Conservation (phyloP, 805 yeast genomes). For the Yarrowia sp. region DNA sequence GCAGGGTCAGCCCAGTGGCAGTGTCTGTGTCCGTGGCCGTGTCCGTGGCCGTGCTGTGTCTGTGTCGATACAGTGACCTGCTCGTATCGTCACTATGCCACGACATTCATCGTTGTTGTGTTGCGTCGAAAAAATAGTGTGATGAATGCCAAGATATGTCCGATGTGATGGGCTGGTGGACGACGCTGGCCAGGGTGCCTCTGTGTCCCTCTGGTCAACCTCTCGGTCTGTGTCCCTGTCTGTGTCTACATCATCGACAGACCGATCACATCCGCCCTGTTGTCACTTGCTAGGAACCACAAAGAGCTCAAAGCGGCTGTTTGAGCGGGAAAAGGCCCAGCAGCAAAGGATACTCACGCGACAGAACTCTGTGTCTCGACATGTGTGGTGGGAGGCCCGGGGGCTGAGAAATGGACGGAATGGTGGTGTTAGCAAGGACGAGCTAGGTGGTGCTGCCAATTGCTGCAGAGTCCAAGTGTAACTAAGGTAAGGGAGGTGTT, state of each 20-base stretch:
- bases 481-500: conserved; percentile 20
- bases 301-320: background rate
- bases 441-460: conserved; percentile 22
- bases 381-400: conserved; percentile 22
- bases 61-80: too few species aligned
- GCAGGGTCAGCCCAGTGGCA: too few species aligned
- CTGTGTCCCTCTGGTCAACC: too few species aligned
- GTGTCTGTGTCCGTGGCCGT: too few species aligned
- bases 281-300: background rate
- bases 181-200: too few species aligned
- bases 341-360: conserved; percentile 23
- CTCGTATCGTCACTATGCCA: too few species aligned
- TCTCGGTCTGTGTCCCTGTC: background rate
- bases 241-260: too few species aligned
- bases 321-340: background rate
- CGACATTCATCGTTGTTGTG: too few species aligned
- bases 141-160: background rate
- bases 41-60: too few species aligned
- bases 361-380: conserved; percentile 25
- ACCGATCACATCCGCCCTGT: too few species aligned
- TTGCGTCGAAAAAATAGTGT: background rate
- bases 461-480: conserved; percentile 22
- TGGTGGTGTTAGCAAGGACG: conserved; percentile 21
- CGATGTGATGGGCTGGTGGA: background rate
- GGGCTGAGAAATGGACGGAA: conserved; percentile 22